These are phyloP conservation scores for Miamiensis avidus DNA, from an alignment of 169 alveolate species.

Conservation along the genomic window DNA sequence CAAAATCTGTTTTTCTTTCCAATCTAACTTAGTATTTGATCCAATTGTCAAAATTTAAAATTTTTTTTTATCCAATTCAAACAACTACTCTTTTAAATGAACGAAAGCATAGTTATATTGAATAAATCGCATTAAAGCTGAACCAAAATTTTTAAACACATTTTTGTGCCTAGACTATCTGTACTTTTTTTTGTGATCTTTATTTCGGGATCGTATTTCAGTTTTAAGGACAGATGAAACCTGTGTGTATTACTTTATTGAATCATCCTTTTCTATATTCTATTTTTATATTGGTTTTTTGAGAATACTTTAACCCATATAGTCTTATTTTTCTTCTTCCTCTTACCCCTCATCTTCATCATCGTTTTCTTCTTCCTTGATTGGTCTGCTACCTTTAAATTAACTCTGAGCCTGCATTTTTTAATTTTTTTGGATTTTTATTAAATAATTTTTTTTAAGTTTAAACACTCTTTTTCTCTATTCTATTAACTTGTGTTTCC, in stretches of 20 bases:
- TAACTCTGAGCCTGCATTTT: neutral
- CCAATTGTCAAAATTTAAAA: conserved; percentile 7
- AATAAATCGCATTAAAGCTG: conserved; percentile 7
- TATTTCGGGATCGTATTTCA: neutral
- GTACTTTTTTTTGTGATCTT: neutral
- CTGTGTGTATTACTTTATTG: neutral
- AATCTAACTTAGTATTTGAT: neutral
- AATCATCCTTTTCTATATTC: too few relatives aligned
- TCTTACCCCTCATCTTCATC: neutral
- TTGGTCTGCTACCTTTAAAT: neutral
- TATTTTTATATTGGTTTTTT: too few relatives aligned
- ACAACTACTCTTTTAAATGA: neutral
- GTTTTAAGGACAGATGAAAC: neutral
- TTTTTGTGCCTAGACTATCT: conserved; percentile 26
- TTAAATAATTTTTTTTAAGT: too few relatives aligned
- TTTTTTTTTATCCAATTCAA: too few relatives aligned
- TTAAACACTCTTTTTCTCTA: too few relatives aligned
- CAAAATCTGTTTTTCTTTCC: conserved; percentile 16
- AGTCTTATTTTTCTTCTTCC: neutral
- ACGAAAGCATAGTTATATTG: neutral
- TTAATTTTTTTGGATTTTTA: too few relatives aligned
- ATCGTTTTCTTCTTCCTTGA: neutral
- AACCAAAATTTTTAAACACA: conserved; percentile 25
- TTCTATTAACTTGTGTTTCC: too few relatives aligned
- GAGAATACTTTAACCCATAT: neutral